These are phyloP conservation scores for Zygoascus hellenicus DNA, from an alignment of 1,139 yeast species.

Conservation along the genomic window DNA sequence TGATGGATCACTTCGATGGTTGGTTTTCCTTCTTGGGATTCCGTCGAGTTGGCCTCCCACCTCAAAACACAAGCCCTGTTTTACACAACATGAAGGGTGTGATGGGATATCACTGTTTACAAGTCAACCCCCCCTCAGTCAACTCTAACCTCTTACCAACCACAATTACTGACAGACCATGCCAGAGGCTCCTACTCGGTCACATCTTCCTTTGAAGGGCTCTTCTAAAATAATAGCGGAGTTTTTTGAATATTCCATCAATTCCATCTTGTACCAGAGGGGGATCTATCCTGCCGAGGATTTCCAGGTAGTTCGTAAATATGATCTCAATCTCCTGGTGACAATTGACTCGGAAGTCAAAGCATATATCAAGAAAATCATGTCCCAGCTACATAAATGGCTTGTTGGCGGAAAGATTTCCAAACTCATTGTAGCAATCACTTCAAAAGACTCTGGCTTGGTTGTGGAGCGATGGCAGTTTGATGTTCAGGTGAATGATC, in stretches of 20 bases:
- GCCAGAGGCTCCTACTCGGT: slow-evolving; percentile 22
- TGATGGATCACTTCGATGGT: background rate
- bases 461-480: slow-evolving; percentile 87
- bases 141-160: no score
- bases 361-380: slow-evolving; percentile 58
- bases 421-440: slow-evolving; percentile 64
- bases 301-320: slow-evolving; percentile 71
- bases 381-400: slow-evolving; percentile 81
- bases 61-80: background rate
- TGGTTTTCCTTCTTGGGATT: background rate
- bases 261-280: slow-evolving; percentile 78
- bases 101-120: background rate
- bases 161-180: background rate
- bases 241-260: slow-evolving; percentile 76
- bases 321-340: slow-evolving; percentile 70
- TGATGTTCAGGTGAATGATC: slow-evolving; percentile 45
- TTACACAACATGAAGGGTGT: background rate
- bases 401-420: slow-evolving; percentile 64
- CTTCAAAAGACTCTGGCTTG: slow-evolving; percentile 61
- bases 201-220: slow-evolving; percentile 21
- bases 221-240: slow-evolving; percentile 30
- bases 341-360: slow-evolving; percentile 74
- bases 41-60: background rate
- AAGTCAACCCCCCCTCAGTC: no score
- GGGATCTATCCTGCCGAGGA: slow-evolving; percentile 90